A percentile compares a stretch with the other conserved stretches of the same genome.
These are phyloP conservation scores for Penicillium digitatum DNA, from an alignment of 2,329 filamentous ascomycete genomes.

Conservation along the genomic window DNA sequence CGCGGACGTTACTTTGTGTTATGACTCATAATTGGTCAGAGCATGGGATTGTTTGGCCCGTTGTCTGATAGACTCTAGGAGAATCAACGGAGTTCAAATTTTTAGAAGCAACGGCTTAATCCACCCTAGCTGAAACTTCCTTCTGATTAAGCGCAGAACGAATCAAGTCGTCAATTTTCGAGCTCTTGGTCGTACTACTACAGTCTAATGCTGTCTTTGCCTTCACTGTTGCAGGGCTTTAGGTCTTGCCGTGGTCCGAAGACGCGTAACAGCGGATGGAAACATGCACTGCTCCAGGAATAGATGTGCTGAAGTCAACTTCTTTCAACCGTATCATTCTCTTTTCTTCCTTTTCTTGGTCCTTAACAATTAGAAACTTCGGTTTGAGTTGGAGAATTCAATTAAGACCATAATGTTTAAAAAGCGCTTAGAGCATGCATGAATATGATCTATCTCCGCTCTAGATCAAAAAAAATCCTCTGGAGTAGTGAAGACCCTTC, in stretches of 20 bases:
- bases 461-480: too few species aligned
- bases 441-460: too few species aligned
- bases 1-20: constrained; percentile 8
- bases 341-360: too few species aligned
- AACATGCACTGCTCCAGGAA: not conserved
- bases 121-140: constrained; percentile 56
- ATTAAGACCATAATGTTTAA: too few species aligned
- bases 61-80: constrained; percentile 56
- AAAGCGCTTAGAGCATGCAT: too few species aligned
- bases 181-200: not conserved
- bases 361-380: too few species aligned
- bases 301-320: too few species aligned
- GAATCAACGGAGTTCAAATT: too few species aligned
- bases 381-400: too few species aligned
- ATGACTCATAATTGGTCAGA: constrained; percentile 54
- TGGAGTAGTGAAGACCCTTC: too few species aligned
- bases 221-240: not conserved
- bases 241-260: not conserved
- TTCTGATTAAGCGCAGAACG: constrained; percentile 16
- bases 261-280: not conserved
- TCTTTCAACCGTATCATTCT: too few species aligned
- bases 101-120: constrained; percentile 51
- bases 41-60: constrained; percentile 51
- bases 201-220: not conserved
- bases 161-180: not conserved